phyloP scores from a whole-genome alignment of 495 filamentous ascomycete genomes.

The Aspergillus biplanus region DNA sequence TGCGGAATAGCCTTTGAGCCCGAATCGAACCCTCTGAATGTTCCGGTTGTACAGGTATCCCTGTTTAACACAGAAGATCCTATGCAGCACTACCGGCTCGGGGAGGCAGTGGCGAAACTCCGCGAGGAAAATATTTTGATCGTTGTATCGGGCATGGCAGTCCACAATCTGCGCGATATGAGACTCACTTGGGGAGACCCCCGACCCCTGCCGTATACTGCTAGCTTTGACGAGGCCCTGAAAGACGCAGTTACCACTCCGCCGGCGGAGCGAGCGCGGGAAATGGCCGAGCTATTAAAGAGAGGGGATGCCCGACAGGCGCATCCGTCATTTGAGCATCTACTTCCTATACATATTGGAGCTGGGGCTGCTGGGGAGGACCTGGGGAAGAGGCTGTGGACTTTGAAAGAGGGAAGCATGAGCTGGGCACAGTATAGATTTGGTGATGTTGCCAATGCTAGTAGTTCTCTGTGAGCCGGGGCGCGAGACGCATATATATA shows the following conservation, averaged over 20 bases:
- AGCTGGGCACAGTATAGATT: conserved; percentile 80
- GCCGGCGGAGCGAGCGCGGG: conserved; percentile 59
- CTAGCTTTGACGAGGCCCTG: conserved; percentile 77
- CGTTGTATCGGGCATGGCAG: conserved; percentile 83
- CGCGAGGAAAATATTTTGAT: conserved; percentile 75
- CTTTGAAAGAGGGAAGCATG: conserved; percentile 65
- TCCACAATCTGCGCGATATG: conserved; percentile 79
- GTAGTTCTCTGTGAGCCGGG: conserved; percentile 28
- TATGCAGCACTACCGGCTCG: conserved; percentile 70
- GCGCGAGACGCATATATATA: not conserved
- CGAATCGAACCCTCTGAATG: conserved; percentile 71
- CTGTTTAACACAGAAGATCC: conserved; percentile 72
- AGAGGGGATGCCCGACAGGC: conserved; percentile 72
- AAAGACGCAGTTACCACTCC: conserved; percentile 65
- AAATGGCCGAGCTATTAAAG: conserved; percentile 62
- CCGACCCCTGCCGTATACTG: conserved; percentile 64
- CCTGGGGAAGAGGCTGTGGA: conserved; percentile 65
- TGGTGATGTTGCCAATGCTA: conserved; percentile 55
- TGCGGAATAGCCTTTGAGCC: conserved; percentile 63
- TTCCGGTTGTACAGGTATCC: conserved; percentile 82
- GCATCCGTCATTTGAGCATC: conserved; percentile 80
- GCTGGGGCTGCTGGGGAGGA: conserved; percentile 72
- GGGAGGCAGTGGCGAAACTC: conserved; percentile 66
- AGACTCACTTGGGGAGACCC: conserved; percentile 48
- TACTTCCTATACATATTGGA: conserved; percentile 77